Evolutionary conservation across 2,329 filamentous ascomycete genomes (phyloP).

Genomic region (Ascochyta clinopodiicola): DNA sequence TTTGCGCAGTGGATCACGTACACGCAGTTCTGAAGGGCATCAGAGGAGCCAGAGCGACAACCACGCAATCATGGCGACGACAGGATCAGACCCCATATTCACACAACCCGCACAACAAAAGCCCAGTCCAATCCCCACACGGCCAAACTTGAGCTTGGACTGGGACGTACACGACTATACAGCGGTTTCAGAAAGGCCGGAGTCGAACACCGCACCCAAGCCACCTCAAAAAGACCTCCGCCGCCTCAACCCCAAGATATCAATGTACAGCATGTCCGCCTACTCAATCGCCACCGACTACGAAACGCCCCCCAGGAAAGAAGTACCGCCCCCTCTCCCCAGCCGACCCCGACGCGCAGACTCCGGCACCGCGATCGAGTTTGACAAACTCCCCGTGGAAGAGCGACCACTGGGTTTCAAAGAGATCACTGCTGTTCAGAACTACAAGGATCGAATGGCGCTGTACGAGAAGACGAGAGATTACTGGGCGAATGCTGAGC

Average conservation of each 20-base stretch:
- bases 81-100: background rate
- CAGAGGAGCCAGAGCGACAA: conserved; percentile 12
- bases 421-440: conserved; percentile 37
- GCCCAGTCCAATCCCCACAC: background rate
- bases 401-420: conserved; percentile 40
- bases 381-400: conserved; percentile 24
- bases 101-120: background rate
- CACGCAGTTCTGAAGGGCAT: conserved; percentile 4
- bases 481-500: conserved; percentile 46
- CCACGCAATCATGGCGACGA: background rate
- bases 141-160: background rate
- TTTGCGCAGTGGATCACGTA: conserved; percentile 18
- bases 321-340: background rate
- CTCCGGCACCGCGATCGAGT: conserved; percentile 42
- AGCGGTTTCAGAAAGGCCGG: background rate
- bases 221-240: conserved; percentile 9
- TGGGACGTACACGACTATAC: background rate
- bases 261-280: conserved; percentile 3
- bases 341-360: conserved; percentile 35
- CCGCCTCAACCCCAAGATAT: conserved; percentile 4
- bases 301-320: background rate
- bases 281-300: background rate
- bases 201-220: conserved; percentile 9
- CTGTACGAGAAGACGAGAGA: conserved; percentile 43
- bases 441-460: conserved; percentile 37